Evolutionary conservation across 1,284 basidiomycete genomes (phyloP), one percentile per base, ranked within the genome.

Genomic region (Sphaerobolus stellatus): DNA sequence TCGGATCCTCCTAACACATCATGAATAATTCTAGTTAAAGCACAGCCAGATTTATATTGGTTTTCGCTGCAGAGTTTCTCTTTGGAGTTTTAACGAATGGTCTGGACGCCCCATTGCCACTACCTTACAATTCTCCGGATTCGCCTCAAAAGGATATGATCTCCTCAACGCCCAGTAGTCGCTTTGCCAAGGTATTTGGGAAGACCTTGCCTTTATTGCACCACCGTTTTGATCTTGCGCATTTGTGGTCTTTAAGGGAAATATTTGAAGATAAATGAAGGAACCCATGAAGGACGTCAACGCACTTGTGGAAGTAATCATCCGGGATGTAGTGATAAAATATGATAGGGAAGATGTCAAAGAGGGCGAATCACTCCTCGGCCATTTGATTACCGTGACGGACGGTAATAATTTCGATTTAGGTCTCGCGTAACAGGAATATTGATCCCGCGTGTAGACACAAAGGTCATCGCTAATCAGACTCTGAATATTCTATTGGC

Each of bases 61-160:
- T 83, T 62, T 74, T 77, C 1, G 78, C 79, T 0, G 71, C 77
- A 0, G 74, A 80, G 47, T 82, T 80, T 61, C 53, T 54, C 27
- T 38, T 54, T 16, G 53, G 53, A 9, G 31, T 36, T 18, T 54
- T 47, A 9, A 30, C 49, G 13, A 48, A 54, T 30, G 41, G 46
- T 14, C 28, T 54, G 7, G 38, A 54, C 24, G 22, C 34, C 11
- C 36, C 34, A 22, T 47, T 54, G 16, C 45, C 72, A 81, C 8
- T 80, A 79, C 54, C 75, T 74, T n/a, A 68, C 67, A 7, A 64
- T 69, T 22, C 22, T 47, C 45, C 36, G 16, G 38, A 2, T 80
- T 80, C 59, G 66, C 73, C 2, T 58, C 64, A 5, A 20, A 27
- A 14, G 13, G 3, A 43, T 4, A 11, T 8, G 4, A 43, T 24